Percentiles rank a stretch among this genome's conserved stretches.
phyloP scores from a whole-genome alignment of 2,329 filamentous ascomycete genomes.

The Arthrinium puccinioides region DNA sequence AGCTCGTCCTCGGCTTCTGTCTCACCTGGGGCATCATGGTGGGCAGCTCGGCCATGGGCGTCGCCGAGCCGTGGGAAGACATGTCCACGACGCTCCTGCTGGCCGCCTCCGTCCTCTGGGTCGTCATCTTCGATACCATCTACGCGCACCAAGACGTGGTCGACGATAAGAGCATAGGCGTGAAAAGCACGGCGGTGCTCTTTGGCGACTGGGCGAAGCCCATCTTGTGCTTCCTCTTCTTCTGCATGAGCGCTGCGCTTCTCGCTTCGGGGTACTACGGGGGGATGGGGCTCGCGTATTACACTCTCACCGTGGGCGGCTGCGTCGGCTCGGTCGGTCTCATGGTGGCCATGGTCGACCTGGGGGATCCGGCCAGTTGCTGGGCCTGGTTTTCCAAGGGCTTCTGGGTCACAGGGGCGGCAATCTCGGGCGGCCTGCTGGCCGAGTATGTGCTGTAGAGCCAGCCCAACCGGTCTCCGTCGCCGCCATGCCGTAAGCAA shows the following conservation, averaged over 20 bases:
- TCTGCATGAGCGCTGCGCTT: neutral
- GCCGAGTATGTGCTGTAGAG: neutral
- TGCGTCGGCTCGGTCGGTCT: conserved; percentile 15
- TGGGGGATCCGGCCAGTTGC: conserved; percentile 19
- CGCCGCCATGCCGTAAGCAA: neutral
- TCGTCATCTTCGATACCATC: conserved; percentile 6
- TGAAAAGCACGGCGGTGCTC: conserved; percentile 41
- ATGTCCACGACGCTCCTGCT: conserved; percentile 12
- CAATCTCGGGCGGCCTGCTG: conserved; percentile 17
- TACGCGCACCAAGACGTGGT: conserved; percentile 39
- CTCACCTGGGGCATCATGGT: conserved; percentile 43
- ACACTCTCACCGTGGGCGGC: conserved; percentile 15
- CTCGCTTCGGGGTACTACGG: conserved; percentile 11
- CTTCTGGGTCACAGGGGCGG: conserved; percentile 21
- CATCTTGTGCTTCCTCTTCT: neutral
- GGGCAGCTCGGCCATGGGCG: conserved; percentile 34
- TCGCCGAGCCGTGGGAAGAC: conserved; percentile 31
- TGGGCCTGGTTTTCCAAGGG: conserved; percentile 25
- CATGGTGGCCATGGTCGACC: conserved; percentile 20
- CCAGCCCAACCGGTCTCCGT: neutral
- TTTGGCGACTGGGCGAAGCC: conserved; percentile 21
- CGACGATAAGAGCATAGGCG: conserved; percentile 39
- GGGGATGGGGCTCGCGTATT: conserved; percentile 13
- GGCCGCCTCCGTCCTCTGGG: neutral
- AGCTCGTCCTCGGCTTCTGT: conserved; percentile 40